These are phyloP conservation scores for Blepharisma stoltei DNA, from an alignment of 73 alveolate genomes.

Conservation along the genomic window DNA sequence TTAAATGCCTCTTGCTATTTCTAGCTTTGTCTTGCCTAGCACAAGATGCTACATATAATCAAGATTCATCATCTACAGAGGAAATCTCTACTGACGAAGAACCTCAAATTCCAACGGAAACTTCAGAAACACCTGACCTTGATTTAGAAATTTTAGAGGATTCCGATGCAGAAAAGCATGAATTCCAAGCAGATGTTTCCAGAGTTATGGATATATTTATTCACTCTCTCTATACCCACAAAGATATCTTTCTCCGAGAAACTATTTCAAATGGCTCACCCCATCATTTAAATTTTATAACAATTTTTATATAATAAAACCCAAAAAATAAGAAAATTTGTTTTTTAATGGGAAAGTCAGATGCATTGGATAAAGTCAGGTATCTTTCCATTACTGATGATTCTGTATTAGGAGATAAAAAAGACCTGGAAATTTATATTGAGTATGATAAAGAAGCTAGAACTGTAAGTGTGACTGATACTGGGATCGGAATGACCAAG, in stretches of 20 bases:
- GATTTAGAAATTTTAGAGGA: too few species aligned
- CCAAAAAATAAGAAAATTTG: too few species aligned
- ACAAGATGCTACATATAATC: too few species aligned
- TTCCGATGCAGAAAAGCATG: slow-evolving; percentile 44
- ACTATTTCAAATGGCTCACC: slow-evolving; percentile 98
- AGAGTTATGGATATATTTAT: slow-evolving; percentile 98
- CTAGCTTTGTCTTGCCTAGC: too few species aligned
- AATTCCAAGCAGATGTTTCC: slow-evolving; percentile 96
- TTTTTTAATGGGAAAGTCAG: too few species aligned
- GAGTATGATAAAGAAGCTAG: slow-evolving; percentile 94
- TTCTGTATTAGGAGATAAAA: slow-evolving; percentile 70
- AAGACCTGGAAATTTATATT: slow-evolving; percentile 86
- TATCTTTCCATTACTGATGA: slow-evolving; percentile 91
- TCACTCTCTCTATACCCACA: slow-evolving; percentile 96
- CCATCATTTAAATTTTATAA: too few species aligned
- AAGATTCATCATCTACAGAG: too few species aligned
- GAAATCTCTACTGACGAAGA: too few species aligned
- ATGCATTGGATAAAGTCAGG: slow-evolving; percentile 97
- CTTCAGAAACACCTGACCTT: too few species aligned
- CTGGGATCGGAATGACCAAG: slow-evolving; percentile 99
- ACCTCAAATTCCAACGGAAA: too few species aligned
- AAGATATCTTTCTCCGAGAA: slow-evolving; percentile 97
- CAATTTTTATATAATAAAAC: too few species aligned
- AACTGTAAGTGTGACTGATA: slow-evolving; percentile 91
- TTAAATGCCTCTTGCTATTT: too few species aligned